Percentiles rank a stretch among this genome's conserved stretches.
Conservation (phyloP, 345 rosid species). For the Moricandia arvensis region DNA sequence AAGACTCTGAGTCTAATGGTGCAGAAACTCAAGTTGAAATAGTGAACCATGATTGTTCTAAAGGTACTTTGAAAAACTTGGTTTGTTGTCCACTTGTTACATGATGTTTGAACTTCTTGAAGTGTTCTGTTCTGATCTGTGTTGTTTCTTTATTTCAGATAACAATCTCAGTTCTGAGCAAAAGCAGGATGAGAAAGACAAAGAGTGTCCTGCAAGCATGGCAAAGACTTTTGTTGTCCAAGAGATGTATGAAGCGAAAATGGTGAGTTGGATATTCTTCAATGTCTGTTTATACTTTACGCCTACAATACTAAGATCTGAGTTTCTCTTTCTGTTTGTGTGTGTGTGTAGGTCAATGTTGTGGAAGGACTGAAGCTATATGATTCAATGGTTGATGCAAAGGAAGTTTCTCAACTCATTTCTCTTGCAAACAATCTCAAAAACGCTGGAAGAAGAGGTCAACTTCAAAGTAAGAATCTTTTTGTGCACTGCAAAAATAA, state of each 20-base stretch:
- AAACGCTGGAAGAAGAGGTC: slow-evolving; percentile 73
- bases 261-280: slow-evolving; percentile 43
- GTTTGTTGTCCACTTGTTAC: background rate
- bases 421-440: slow-evolving; percentile 71
- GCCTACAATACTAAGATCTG: background rate
- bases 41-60: slow-evolving; percentile 38
- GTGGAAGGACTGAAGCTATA: slow-evolving; percentile 88
- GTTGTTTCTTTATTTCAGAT: slow-evolving; percentile 41
- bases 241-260: slow-evolving; percentile 70
- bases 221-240: slow-evolving; percentile 60
- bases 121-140: background rate
- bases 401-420: slow-evolving; percentile 63
- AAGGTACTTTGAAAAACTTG: slow-evolving; percentile 44
- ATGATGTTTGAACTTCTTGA: background rate
- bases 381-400: slow-evolving; percentile 53
- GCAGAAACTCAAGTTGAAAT: slow-evolving; percentile 41
- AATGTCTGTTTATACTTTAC: background rate
- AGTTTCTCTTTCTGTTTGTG: background rate
- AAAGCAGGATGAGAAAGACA: slow-evolving; percentile 49
- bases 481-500: background rate
- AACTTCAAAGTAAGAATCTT: slow-evolving; percentile 70
- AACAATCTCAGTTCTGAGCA: slow-evolving; percentile 34
- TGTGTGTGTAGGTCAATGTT: slow-evolving; percentile 65
- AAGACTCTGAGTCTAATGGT: slow-evolving; percentile 30
- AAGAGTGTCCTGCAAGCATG: slow-evolving; percentile 40